Evolutionary conservation across 83 land plant genomes (phyloP).

Genomic region (Picea engelmannii): DNA sequence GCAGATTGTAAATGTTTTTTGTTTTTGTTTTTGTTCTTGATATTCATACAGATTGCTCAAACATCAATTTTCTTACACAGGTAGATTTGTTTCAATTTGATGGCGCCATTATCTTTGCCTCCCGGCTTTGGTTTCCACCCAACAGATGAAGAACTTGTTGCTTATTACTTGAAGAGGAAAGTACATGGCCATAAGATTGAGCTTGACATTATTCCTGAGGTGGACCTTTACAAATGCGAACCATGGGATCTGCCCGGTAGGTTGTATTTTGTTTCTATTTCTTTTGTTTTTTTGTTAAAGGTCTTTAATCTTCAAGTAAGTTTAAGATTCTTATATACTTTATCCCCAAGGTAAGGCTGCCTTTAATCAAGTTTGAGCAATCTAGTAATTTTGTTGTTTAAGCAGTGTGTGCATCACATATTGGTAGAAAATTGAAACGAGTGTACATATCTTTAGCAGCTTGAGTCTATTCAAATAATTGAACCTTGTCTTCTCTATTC

Average conservation of each 20-base stretch:
- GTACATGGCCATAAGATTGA: conserved; percentile 15
- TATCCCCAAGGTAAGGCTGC: not conserved
- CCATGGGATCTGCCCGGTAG: conserved; percentile 16
- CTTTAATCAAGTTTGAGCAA: not conserved
- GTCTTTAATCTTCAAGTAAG: not conserved
- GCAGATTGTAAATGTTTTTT: too few relatives aligned
- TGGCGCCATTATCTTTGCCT: conserved; percentile 13
- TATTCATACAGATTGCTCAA: too few relatives aligned
- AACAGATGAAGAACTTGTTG: conserved; percentile 19
- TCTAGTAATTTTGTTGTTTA: not conserved
- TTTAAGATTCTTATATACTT: not conserved
- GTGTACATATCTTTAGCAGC: not conserved
- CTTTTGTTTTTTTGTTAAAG: not conserved
- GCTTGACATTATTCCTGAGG: conserved; percentile 9
- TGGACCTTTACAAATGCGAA: conserved; percentile 17
- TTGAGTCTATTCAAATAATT: not conserved
- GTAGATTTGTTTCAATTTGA: not conserved
- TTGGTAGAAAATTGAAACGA: not conserved
- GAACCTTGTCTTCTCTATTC: not conserved
- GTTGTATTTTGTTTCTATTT: not conserved
- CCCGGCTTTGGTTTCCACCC: conserved; percentile 21
- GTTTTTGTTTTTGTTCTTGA: too few relatives aligned
- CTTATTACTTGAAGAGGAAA: conserved; percentile 19
- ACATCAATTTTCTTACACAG: too few relatives aligned
- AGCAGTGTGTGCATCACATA: not conserved